phyloP scores from a whole-genome alignment of 345 rosid genomes.

The Brassica juncea region DNA sequence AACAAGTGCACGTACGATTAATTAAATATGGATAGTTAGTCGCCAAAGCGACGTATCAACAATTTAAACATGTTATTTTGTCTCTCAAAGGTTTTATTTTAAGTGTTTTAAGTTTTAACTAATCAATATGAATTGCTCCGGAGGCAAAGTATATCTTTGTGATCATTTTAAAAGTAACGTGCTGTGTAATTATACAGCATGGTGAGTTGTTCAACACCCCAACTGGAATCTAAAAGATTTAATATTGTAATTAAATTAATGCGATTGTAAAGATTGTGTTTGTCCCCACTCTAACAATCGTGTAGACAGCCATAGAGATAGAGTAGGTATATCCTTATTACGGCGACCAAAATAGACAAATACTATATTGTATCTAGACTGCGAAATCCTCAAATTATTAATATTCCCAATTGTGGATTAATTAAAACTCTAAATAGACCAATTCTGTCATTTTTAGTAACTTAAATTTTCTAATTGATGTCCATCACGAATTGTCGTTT shows the following conservation, averaged over 20 bases:
- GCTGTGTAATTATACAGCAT: slow-evolving; percentile 22
- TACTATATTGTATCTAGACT: slow-evolving; percentile 16
- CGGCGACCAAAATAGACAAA: slow-evolving; percentile 32
- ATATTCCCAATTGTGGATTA: slow-evolving; percentile 6
- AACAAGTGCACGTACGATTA: slow-evolving; percentile 33
- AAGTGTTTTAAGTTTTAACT: background rate
- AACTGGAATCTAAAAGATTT: slow-evolving; percentile 27
- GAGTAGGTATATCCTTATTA: slow-evolving; percentile 15
- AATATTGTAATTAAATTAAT: slow-evolving; percentile 11
- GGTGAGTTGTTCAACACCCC: slow-evolving; percentile 52
- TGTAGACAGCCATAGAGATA: slow-evolving; percentile 29
- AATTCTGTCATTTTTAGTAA: slow-evolving; percentile 30
- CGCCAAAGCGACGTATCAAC: slow-evolving; percentile 19
- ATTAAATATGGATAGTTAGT: slow-evolving; percentile 4
- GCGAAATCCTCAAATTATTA: slow-evolving; percentile 1
- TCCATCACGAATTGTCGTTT: slow-evolving; percentile 34
- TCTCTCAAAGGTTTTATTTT: slow-evolving; percentile 1
- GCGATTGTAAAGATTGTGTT: slow-evolving; percentile 45
- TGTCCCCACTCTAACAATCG: slow-evolving; percentile 39
- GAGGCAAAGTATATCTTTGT: slow-evolving; percentile 27
- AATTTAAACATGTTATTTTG: slow-evolving; percentile 10
- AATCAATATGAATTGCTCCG: slow-evolving; percentile 10
- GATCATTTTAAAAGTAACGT: slow-evolving; percentile 3
- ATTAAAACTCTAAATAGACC: slow-evolving; percentile 9
- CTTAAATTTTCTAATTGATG: background rate